Evolutionary conservation across 2,329 filamentous ascomycete genomes (phyloP), one percentile per base, ranked within the genome.

Genomic region (Claviceps paspali): DNA sequence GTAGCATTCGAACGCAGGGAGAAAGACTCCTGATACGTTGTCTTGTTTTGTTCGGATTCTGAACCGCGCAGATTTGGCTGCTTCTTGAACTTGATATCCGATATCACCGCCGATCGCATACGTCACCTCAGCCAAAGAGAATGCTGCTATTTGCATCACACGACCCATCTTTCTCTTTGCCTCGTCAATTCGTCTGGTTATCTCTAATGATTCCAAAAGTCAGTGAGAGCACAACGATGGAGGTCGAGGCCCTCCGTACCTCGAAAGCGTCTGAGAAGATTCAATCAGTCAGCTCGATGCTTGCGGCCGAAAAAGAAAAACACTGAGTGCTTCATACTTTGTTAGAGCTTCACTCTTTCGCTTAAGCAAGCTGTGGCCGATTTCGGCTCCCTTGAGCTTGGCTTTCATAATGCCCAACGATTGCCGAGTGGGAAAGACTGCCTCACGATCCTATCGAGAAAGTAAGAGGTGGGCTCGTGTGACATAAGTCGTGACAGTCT

Each of bases 131-230:
- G 91, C 91, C 14, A 98, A 73, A 30, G 88, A 96, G 64, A 98
- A 96, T 32, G 91, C 87, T 29, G 91, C 91, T 53, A 98, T 93
- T 61, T 96, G 88, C 91, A 98, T 98, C 27, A 98, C 91, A 24
- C 88, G 76, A 40, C 91, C 91, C 88, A 98, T 98, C 68, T 98
- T 98, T 51, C 87, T 82, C 64, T 98, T 98, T 29, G 91, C 91
- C 61, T 98, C 91, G 65, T 98, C 88, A 61, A 98, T 98, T 54
- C 91, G 82, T 57, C 79, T 77, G 35, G 91, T 95, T 53, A 98
- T 98, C 53, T 98, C 91, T 84, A 56, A 26, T n/a, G n/a, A 10
- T 29, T 17, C 22, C 14, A 15, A 8, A 19, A 26, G 14, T 28
- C 37, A 34, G 43, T 30, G 34, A 36, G 28, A 38, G 34, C 15